Base-by-base conservation (phyloP, 2,329 filamentous ascomycete genomes). In the Penicillium griseofulvum region DNA sequence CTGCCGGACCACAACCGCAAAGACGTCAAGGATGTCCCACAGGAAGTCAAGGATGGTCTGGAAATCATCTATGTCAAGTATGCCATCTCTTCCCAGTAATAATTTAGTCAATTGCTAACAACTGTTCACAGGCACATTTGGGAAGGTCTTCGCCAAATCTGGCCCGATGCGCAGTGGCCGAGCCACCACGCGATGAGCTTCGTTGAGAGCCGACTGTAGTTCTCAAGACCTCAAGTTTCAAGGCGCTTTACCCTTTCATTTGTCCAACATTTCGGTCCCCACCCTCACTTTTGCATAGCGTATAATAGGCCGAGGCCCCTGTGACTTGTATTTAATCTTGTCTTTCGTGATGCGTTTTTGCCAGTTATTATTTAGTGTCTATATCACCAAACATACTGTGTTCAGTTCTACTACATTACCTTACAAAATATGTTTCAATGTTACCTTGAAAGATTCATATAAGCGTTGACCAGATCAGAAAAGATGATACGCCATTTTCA, bases 1-100 rank as follows among this genome's bases (percentile, higher is more conserved):
- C 79, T 99, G 8, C 94, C 94, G 3, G 83, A 87, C 31, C 88
- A 90, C 64, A 99, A 99, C 72, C 83, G 87, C 60, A 97, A 97
- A 76, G 94, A 99, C 71, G 88, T 89, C 55, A 89, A 89, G 74
- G 93, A 97, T 74, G 80, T 97, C 52, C 94, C 94, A 0, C 82
- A 88, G 60, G 94, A 99, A 77, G 94, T 99, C 47, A 88, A 87
- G 72, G 83, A 89, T 66, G 92, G 91, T 0, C 74, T 99, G 57
- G 85, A 93, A 70, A 97, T 99, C 69, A 83, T 96, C 60, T 89
- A 91, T 74, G 91, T 99, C 61, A 86, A 84, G 89, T 92, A 85
- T 77, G 87, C 36, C n/a, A 31, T 26, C 33, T 24, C 4, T 16
- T 11, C 36, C 29, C 43, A 58, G 24, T n/a, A 28, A 17, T 31